phyloP scores from a whole-genome alignment of 2,329 filamentous ascomycete species.

The Aspergillus sergii region DNA sequence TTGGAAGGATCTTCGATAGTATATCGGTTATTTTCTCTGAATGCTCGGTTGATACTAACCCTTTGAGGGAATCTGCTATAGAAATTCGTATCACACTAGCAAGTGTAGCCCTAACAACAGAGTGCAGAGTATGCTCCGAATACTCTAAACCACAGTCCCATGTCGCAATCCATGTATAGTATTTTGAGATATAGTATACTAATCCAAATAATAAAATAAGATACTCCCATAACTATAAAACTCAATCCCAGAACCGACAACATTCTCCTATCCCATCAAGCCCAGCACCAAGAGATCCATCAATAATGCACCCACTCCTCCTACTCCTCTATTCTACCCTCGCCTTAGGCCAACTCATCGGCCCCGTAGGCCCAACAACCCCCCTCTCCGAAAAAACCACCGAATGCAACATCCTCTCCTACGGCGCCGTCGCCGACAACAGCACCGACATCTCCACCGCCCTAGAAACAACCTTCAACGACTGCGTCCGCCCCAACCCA shows the following conservation, averaged over 20 bases:
- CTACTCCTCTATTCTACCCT: not conserved
- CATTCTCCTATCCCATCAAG: not conserved
- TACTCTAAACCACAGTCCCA: not conserved
- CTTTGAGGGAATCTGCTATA: not conserved
- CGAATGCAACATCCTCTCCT: slow-evolving; percentile 37
- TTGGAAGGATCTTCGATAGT: not conserved
- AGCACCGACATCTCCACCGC: slow-evolving; percentile 34
- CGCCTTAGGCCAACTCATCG: slow-evolving; percentile 19
- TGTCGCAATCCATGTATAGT: not conserved
- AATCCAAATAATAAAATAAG: not conserved
- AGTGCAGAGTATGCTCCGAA: not conserved
- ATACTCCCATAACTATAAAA: not conserved
- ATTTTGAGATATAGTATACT: not conserved
- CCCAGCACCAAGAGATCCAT: not conserved
- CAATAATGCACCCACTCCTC: not conserved
- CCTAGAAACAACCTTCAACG: slow-evolving; percentile 29
- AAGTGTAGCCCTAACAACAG: not conserved
- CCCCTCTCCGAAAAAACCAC: slow-evolving; percentile 27
- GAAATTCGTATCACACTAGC: not conserved
- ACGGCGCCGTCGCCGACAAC: slow-evolving; percentile 34
- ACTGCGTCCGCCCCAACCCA: slow-evolving; percentile 25
- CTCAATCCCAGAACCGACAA: not conserved
- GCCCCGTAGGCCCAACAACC: slow-evolving; percentile 32
- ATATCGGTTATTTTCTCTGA: not conserved
- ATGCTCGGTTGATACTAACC: not conserved